phyloP scores from a whole-genome alignment of 768 basidiomycete genomes.

The Collybia mongolica region DNA sequence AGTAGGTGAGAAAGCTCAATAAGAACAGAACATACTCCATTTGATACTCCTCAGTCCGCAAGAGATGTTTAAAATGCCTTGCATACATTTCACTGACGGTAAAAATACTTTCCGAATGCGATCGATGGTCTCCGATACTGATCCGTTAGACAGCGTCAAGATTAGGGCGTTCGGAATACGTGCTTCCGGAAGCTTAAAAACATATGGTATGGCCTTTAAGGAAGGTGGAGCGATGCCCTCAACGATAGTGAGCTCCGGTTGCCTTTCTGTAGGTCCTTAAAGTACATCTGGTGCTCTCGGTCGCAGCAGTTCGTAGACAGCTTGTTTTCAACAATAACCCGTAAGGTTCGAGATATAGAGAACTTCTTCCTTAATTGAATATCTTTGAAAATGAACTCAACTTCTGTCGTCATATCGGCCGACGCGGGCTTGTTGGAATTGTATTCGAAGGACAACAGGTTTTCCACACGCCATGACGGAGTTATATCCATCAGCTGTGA shows the following conservation, averaged over 20 bases:
- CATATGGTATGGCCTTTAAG: conserved; percentile 40
- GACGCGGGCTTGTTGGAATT: conserved; percentile 29
- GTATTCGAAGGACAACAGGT: conserved; percentile 28
- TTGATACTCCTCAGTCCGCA: conserved; percentile 40
- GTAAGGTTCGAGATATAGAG: conserved; percentile 44
- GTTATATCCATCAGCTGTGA: conserved; percentile 12
- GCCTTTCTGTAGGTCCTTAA: conserved; percentile 20
- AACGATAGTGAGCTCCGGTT: conserved; percentile 32
- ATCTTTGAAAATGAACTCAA: conserved; percentile 55
- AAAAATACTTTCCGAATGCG: conserved; percentile 30
- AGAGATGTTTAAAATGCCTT: conserved; percentile 45
- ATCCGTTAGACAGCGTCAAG: conserved; percentile 26
- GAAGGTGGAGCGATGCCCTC: conserved; percentile 43
- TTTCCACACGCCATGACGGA: conserved; percentile 16
- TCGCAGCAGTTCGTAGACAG: conserved; percentile 42
- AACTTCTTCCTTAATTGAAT: conserved; percentile 39
- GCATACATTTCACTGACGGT: conserved; percentile 39
- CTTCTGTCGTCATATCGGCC: conserved; percentile 52
- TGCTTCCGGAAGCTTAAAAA: conserved; percentile 34
- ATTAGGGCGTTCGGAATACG: conserved; percentile 35
- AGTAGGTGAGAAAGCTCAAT: neutral
- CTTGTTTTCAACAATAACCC: conserved; percentile 44
- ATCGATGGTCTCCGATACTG: conserved; percentile 23
- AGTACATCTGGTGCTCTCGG: conserved; percentile 48
- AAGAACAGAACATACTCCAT: conserved; percentile 21